Evolutionary conservation across 2,329 filamentous ascomycete genomes (phyloP), one percentile per base, ranked within the genome.

Genomic region (Proliferodiscus dingleyae): DNA sequence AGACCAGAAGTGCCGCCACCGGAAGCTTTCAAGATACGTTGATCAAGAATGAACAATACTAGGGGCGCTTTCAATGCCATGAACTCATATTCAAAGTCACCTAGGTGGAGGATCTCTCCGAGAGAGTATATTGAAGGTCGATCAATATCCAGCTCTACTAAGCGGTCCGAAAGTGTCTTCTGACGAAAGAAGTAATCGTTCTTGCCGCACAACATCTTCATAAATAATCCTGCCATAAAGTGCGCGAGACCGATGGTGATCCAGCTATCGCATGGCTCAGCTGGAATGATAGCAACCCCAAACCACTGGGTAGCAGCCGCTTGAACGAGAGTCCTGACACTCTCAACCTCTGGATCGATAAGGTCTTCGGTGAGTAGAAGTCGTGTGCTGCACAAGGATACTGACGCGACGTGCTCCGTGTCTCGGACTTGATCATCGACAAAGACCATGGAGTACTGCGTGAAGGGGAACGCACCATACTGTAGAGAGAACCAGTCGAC

Each of bases 171-270:
- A 66, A 88, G 79, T 29, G 80, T 73, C 67, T 97, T 97, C 66
- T 95, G 85, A 29, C 89, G 83, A 63, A 89, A 97, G 9, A 89
- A 78, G 63, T 95, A 93, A 59, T 95, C 89, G 62, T 98, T 98
- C 62, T 94, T 94, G 6, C 93, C 93, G 61, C 89, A 94, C 2
- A 98, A 74, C 54, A 82, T 84, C 64, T 84, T 88, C 78, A 97
- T 87, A 66, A 95, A 96, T 3, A 89, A 77, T 57, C 96, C 91
- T 1, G 91, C 89, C 77, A 98, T 95, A 70, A 89, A 98, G 71
- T 91, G 90, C 1, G 91, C 87, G 37, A 94, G 85, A 11, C 91
- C 94, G 43, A 93, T 78, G 10, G 91, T 84, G 16, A 94, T 81
- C 93, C 93, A 98, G 43, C 83, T 80, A 64, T 98, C 93, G 41